Evolutionary conservation across 257 asterid genomes (phyloP).

Genomic region (Cinchona pubescens): DNA sequence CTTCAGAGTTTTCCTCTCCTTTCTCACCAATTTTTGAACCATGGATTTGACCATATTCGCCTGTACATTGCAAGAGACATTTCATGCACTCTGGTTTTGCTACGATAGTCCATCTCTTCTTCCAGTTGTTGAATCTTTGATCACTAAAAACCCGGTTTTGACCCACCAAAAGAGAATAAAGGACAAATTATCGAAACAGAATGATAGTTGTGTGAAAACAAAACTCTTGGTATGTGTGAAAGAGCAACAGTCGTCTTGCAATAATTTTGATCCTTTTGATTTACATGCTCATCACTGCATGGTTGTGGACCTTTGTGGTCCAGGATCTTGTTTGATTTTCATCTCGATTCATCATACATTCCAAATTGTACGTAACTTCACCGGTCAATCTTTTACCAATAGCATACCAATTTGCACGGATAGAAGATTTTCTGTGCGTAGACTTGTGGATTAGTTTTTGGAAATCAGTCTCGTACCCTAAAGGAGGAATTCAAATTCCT

Average conservation of each 20-base stretch:
- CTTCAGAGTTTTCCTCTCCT: neutral
- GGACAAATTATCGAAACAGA: neutral
- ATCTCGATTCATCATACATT: slow-evolving; percentile 4
- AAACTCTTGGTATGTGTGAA: neutral
- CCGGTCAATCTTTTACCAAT: neutral
- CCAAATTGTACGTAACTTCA: slow-evolving; percentile 3
- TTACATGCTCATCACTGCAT: neutral
- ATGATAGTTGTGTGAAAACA: no score
- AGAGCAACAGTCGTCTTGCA: neutral
- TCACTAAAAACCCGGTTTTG: neutral
- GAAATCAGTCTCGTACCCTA: neutral
- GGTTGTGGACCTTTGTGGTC: neutral
- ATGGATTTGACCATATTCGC: neutral
- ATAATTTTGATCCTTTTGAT: neutral
- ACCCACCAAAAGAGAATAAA: neutral
- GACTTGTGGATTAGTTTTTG: neutral
- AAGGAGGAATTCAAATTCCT: neutral
- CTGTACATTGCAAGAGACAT: neutral
- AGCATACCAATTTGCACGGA: neutral
- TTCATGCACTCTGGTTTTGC: neutral
- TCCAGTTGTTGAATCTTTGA: neutral
- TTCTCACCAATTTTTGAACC: neutral
- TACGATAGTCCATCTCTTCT: neutral
- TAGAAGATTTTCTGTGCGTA: neutral
- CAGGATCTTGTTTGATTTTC: slow-evolving; percentile 15